Conservation (phyloP, 192 early-diverging fungal genomes). For the Backusella australiensis region DNA sequence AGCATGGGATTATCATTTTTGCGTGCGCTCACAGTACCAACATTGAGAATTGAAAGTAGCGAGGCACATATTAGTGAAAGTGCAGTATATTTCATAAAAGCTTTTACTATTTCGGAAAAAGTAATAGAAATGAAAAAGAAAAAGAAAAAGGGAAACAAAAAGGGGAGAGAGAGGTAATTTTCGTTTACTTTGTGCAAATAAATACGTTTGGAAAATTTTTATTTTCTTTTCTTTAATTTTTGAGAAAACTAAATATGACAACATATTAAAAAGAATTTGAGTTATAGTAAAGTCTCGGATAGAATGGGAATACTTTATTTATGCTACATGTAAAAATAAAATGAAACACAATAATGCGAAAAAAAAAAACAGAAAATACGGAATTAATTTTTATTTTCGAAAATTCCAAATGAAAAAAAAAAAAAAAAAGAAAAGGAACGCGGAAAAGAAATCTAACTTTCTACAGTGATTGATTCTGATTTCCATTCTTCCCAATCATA, state of each 20-base stretch:
- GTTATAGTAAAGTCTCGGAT: not conserved
- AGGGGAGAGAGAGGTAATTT: not conserved
- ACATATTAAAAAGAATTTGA: not conserved
- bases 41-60: not conserved
- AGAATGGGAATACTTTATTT: not conserved
- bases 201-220: not conserved
- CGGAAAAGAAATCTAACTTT: not conserved
- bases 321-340: not conserved
- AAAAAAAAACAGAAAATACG: not conserved
- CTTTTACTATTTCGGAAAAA: not conserved
- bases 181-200: not conserved
- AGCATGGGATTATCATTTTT: not conserved
- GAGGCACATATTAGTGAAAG: not conserved
- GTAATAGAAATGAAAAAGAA: not conserved
- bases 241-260: not conserved
- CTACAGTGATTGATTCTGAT: slow-evolving; percentile 5
- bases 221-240: not conserved
- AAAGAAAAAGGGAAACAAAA: not conserved
- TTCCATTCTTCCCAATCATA: slow-evolving; percentile 21
- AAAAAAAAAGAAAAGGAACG: slow-evolving; percentile 7
- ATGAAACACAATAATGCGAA: not conserved
- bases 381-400: not conserved
- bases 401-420: not conserved
- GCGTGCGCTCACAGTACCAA: not conserved
- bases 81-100: slow-evolving; percentile 1